Conservation (phyloP, 2,329 filamentous ascomycete genomes). For the Alternaria brassicicola region DNA sequence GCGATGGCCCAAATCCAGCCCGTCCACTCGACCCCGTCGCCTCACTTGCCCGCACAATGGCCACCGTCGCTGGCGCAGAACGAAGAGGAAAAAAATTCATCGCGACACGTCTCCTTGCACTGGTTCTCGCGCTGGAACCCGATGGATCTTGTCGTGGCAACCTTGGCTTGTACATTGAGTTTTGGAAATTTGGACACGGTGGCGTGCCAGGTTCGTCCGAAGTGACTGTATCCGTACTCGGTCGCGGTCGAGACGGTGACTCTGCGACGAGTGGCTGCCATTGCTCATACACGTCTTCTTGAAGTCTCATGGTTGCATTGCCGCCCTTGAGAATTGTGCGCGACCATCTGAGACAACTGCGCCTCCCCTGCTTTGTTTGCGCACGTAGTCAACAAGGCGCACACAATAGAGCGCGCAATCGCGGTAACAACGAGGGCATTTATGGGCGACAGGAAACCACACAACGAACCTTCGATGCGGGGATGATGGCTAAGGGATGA, state of each 20-base stretch:
- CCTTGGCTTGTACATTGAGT: no score
- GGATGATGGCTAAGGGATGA: not conserved
- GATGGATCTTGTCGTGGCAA: no score
- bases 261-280: no score
- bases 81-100: conserved; percentile 24
- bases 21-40: conserved; percentile 33
- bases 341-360: conserved; percentile 28
- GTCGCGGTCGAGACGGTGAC: no score
- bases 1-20: conserved; percentile 17
- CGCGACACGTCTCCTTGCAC: conserved; percentile 2
- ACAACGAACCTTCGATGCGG: conserved; percentile 6
- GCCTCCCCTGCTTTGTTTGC: conserved; percentile 13
- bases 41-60: conserved; percentile 28
- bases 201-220: no score
- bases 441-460: conserved; percentile 5
- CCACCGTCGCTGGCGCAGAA: conserved; percentile 13
- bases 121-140: no score
- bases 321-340: conserved; percentile 28
- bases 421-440: conserved; percentile 7
- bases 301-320: conserved; percentile 4
- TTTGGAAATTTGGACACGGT: no score
- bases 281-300: not conserved
- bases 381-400: conserved; percentile 3
- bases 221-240: no score
- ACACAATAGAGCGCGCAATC: conserved; percentile 12